Base-by-base conservation (phyloP, 352 stramenopile genomes). In the Phytopythium ostracodes region DNA sequence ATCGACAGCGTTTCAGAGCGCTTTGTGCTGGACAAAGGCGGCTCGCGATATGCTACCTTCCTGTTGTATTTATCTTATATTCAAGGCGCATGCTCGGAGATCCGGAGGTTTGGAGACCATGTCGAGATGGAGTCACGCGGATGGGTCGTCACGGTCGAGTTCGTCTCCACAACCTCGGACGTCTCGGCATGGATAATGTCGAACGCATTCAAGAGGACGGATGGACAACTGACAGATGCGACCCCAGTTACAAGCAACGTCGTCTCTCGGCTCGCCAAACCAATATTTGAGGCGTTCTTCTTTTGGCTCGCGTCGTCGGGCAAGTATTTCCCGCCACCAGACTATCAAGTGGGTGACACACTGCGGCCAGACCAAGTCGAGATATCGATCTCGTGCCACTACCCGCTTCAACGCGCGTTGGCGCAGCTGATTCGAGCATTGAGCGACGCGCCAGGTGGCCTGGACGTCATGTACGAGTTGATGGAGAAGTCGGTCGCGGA, bases 1-100 rank as follows among this genome's bases (percentile, higher is more conserved):
- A 98, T 99, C 25, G 86, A 97, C 58, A 95, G 95, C n/a, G 97
- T 98, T 65, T 90, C 84, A 0, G 81, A 93, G 49, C 71, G 70
- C 24, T 98, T 99, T 74, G 83, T 97, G 18, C 62, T 84, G 44
- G 76, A 87, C 27, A 87, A 89, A 56, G 76, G 74, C 49, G 81
- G 84, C 3, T 70, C 68, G 27, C 66, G 77, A 14, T 72, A 88
- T 29, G 72, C 80, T 25, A 70, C 75, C 17, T 93, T 91, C 60
- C 64, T 93, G 63, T 62, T 91, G 22, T 93, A 91, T 59, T 62
- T 93, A 50, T 75, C 78, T 5, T 91, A 88, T 44, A 78, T 91
- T 15, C 84, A 93, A 79, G 82, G 84, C 8, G 84, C 86, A 25
- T 89, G 79, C 49, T 77, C 79, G 10, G 84, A 92, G 64, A 70